Percentiles rank a stretch among this genome's conserved stretches.
These are phyloP conservation scores for Euptelea pleiosperma DNA, from an alignment of 164 flowering plant species.

Conservation along the genomic window DNA sequence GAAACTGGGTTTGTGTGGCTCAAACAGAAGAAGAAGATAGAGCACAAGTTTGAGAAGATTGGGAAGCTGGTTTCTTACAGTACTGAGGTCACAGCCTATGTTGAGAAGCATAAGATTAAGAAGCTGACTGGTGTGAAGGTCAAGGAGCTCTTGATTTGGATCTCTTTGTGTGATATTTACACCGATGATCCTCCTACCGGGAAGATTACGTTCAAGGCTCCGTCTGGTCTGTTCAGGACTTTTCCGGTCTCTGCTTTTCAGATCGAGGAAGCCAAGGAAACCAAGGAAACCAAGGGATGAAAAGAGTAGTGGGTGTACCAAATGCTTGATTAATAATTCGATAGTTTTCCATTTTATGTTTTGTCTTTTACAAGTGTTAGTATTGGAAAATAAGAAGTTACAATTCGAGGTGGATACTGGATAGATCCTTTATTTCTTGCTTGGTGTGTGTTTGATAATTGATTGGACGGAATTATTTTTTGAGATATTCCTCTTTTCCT, in stretches of 20 bases:
- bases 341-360: too few species aligned
- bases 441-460: too few species aligned
- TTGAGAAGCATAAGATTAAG: constrained; percentile 54
- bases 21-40: constrained; percentile 60
- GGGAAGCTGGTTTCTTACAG: constrained; percentile 51
- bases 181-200: constrained; percentile 45
- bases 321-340: too few species aligned
- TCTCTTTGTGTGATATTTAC: constrained; percentile 45
- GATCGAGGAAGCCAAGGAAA: constrained; percentile 28
- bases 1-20: constrained; percentile 85
- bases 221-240: constrained; percentile 46
- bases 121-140: constrained; percentile 78
- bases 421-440: too few species aligned
- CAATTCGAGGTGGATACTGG: too few species aligned
- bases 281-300: constrained; percentile 18
- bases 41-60: constrained; percentile 62
- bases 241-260: constrained; percentile 61
- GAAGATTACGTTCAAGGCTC: constrained; percentile 60
- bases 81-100: constrained; percentile 63
- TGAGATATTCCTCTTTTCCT: too few species aligned
- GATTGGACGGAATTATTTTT: too few species aligned
- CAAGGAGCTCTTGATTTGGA: constrained; percentile 76
- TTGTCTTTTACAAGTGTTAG: too few species aligned
- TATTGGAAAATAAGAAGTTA: too few species aligned
- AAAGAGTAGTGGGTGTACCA: too few species aligned